Conservation (phyloP, 2,329 filamentous ascomycete species). For the Zelopaecilomyces penicillatus region DNA sequence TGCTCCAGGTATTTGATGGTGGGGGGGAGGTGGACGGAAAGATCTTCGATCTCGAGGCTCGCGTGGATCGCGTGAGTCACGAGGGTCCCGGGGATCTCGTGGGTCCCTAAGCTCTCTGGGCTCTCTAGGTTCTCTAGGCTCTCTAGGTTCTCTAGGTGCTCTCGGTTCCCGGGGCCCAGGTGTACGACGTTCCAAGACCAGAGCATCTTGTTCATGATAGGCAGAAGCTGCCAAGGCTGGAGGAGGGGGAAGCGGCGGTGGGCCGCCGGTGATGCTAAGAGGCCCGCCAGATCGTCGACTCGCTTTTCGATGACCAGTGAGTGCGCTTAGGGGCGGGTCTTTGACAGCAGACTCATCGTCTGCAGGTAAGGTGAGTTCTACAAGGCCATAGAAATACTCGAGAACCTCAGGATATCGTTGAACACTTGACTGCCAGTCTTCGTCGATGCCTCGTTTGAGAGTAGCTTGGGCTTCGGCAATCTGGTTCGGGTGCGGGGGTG, state of each 20-base stretch:
- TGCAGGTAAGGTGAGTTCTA: conserved; percentile 55
- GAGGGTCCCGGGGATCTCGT: no score
- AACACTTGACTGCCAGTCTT: conserved; percentile 69
- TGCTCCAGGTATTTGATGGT: conserved; percentile 4
- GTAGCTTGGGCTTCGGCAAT: conserved; percentile 55
- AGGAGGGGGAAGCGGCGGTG: conserved; percentile 11
- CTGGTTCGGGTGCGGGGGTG: conserved; percentile 51
- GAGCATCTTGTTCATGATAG: conserved; percentile 16
- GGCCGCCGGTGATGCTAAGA: conserved; percentile 26
- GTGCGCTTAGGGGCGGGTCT: conserved; percentile 50
- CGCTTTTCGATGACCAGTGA: conserved; percentile 40
- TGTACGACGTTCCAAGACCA: conserved; percentile 7
- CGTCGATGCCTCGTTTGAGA: conserved; percentile 66
- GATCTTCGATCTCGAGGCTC: conserved; percentile 17
- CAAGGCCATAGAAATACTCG: conserved; percentile 68
- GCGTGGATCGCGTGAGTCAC: conserved; percentile 16
- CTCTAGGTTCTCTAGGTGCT: no score
- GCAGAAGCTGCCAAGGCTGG: conserved; percentile 9
- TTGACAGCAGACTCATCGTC: conserved; percentile 53
- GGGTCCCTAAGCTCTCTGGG: no score
- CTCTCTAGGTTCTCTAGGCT: no score
- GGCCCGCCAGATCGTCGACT: conserved; percentile 28
- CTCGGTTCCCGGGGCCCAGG: not conserved
- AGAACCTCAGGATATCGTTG: conserved; percentile 73
- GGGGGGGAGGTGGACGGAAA: conserved; percentile 7